Base-by-base conservation (phyloP, 139 green algal species). In the Yamagishiella unicocca region DNA sequence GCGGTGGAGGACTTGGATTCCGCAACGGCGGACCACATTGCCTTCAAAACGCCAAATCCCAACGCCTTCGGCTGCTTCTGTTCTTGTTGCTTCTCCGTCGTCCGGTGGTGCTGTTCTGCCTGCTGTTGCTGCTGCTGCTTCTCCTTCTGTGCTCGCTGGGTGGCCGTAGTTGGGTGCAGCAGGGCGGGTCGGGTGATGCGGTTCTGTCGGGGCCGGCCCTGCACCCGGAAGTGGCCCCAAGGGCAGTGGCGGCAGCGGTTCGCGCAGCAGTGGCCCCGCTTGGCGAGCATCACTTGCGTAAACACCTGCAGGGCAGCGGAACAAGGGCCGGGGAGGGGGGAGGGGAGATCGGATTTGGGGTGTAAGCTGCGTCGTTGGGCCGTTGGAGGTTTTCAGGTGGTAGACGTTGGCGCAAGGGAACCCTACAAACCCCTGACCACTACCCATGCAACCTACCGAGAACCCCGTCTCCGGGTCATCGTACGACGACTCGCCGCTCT, bases 221-320 rank as follows among this genome's bases (percentile, higher is more conserved):
- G 4, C 43, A 80, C 81, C 46, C 73, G 54, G 45, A 40, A 58
- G 33, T 87, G 81, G 2, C 45, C 81, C 37, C 33, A 87, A 37
- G 81, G 81, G 81, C 81, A 87, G 81, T 87, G 81, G 33, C 81
- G 81, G 67, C 75, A 89, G 74, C 76, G 27, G 53, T 84, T 89
- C 27, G 42, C 76, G 50, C 85, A 89, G 64, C 85, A 89, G 42
- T 21, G 27, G 6, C 64, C 37, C 0, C 77, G 46, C 35, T 58
- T 45, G 9, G 35, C 43, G 50, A 89, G 75, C 0, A 19, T 29
- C 3, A 77, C 37, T 37, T 71, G 73, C 21, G 75, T 86, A 53
- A 89, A 89, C 2, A 89, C 85, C 68, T 81, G 62, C 37, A n/a
- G n/a, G n/a, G n/a, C n/a, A n/a, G n/a, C n/a, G n/a, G n/a, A n/a